Conservation (phyloP, 805 yeast genomes). For the Saccharomycopsis selenospora region DNA sequence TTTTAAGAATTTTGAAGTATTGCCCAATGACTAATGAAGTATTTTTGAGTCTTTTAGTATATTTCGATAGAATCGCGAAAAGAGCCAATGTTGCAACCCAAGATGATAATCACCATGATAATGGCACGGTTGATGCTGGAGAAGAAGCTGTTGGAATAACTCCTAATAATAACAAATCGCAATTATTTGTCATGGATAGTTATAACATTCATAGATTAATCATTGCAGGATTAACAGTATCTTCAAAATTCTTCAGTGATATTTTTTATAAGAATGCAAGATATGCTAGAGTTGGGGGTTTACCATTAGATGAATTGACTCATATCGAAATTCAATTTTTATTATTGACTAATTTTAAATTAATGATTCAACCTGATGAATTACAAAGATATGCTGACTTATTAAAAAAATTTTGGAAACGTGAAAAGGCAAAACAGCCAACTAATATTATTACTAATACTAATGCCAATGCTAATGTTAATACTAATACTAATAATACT, state of each 20-base stretch:
- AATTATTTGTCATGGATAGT: conserved; percentile 89
- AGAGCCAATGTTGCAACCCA: conserved; percentile 45
- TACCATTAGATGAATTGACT: conserved; percentile 87
- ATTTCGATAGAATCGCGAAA: conserved; percentile 89
- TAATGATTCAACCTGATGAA: conserved; percentile 85
- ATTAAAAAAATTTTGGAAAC: conserved; percentile 73
- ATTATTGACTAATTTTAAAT: conserved; percentile 73
- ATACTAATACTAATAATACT: too few species aligned
- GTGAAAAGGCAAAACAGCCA: conserved; percentile 44
- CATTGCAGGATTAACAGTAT: conserved; percentile 91
- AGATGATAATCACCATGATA: conserved; percentile 4
- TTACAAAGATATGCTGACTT: conserved; percentile 85
- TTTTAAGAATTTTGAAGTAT: conserved; percentile 85
- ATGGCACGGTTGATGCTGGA: conserved; percentile 11
- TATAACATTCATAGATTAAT: conserved; percentile 91
- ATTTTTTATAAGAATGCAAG: conserved; percentile 90
- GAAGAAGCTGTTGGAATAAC: conserved; percentile 6
- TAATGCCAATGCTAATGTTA: too few species aligned
- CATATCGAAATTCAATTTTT: conserved; percentile 87
- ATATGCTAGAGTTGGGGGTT: conserved; percentile 93
- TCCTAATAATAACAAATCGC: conserved; percentile 32
- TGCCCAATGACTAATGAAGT: conserved; percentile 99
- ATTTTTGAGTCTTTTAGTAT: conserved; percentile 79
- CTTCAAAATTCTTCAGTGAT: conserved; percentile 90
- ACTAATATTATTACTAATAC: too few species aligned